Evolutionary conservation across 129 eudicot genomes (phyloP), one percentile per base, ranked within the genome.

Genomic region (Rutidosis leptorrhynchoides): DNA sequence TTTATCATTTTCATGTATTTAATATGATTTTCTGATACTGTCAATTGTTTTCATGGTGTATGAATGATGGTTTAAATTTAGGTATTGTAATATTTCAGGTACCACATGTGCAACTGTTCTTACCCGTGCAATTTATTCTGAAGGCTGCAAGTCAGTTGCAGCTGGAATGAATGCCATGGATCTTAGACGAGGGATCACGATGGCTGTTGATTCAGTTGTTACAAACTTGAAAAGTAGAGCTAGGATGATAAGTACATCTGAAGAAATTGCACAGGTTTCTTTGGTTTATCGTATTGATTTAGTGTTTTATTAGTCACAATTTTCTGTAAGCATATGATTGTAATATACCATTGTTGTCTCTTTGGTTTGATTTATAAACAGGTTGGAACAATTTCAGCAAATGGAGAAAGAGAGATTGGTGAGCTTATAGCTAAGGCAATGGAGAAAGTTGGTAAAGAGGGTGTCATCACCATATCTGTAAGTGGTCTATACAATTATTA

Each of bases 111-210:
- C 97, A 6, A 90, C 97, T 3, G 77, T 90, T 67, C 95, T 90
- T 56, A 84, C 97, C 0, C 86, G 89, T 42, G 95, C 97, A 17
- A 90, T 86, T 48, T 90, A 67, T 54, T 29, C 89, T 2, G 95
- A 90, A 73, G 95, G 97, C 15, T 87, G 91, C 83, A 90, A 87
- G 77, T 90, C 95, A 9, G 92, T 87, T 25, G 89, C 95, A 46
- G 95, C 95, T 67, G 97, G 97, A 64, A 87, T 87, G 95, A 90
- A 87, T 30, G 95, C 92, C 27, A 90, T 90, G 97, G 95, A 90
- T 70, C 83, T 86, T 52, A 75, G 90, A 68, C 81, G 87, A 68
- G 90, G 90, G 14, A 84, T 81, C 68, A 71, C 82, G 21, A 84
- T 81, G 90, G 86, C 86, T n/a, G 90, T 84, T 65, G 90, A 84